Base-by-base conservation (phyloP, 305 asterid genomes). In the Fraxinus greggii region DNA sequence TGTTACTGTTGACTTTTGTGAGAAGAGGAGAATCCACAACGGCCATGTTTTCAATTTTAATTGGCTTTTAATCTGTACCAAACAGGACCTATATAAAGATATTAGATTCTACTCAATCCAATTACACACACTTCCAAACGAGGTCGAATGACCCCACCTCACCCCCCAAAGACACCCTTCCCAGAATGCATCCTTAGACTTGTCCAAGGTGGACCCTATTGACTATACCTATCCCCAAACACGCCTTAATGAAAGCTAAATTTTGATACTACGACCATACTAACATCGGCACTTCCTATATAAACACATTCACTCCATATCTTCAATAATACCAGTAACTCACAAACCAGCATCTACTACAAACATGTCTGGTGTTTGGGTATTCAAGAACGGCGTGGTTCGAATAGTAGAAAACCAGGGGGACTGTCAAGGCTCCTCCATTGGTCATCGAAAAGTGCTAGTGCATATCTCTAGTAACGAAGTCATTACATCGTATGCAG, bases 321-420 rank as follows among this genome's bases (percentile, higher is more conserved):
- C 67, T 2, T 19, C 10, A 56, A 19, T 7, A 56, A 56, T 56
- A 56, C 21, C 67, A 5, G 67, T 19, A 56, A n/a, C 67, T 4
- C 69, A 59, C 28, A 5, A 59, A 19, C 69, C 29, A 1, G 29
- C 29, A 59, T 5, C 69, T 21, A 19, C 69, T 59, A 6, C 33
- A 12, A 23, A 0, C 31, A 87, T 89, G 90, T 83, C 90, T n/a
- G 90, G 90, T 29, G 89, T 87, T 26, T 89, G 90, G 90, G 86
- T 84, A 81, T 89, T 69, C 63, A 92, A 92, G 82, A 89, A 95
- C 75, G 98, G 98, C 4, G 97, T 95, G 1, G 89, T 95, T 56
- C 87, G 95, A 1, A 90, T 93, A 0, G 97, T 95, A 2, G 97
- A 93, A 77, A 94, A 94, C 67, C 90, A 92, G 0, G 97, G 7